A percentile compares a stretch with the other conserved stretches of the same genome.
Conservation (phyloP, 2,329 filamentous ascomycete species). For the Talaromyces islandicus region DNA sequence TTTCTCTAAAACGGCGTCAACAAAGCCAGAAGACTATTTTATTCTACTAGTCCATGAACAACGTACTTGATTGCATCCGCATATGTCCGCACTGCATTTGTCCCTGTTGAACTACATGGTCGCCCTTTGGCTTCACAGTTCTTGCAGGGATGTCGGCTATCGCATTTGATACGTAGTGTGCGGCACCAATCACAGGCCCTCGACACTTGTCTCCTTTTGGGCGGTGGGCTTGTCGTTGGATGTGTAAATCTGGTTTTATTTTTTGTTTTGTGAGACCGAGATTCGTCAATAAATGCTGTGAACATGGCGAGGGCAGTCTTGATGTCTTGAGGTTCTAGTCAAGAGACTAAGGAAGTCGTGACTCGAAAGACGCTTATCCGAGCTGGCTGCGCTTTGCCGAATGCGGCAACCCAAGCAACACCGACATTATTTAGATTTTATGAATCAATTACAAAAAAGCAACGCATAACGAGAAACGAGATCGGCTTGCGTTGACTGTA, state of each 20-base stretch:
- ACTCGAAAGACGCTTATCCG: background rate
- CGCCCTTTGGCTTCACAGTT: constrained; percentile 6
- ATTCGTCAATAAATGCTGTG: background rate
- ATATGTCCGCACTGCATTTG: constrained; percentile 1
- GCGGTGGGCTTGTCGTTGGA: constrained; percentile 1
- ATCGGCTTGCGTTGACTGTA: background rate
- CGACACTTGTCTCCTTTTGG: constrained; percentile 7
- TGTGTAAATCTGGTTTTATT: constrained; percentile 1
- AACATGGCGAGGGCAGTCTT: background rate
- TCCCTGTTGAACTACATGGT: constrained; percentile 1
- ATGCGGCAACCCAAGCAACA: background rate
- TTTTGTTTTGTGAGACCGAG: background rate
- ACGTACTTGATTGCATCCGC: constrained; percentile 2
- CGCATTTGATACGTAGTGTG: constrained; percentile 7
- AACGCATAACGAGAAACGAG: too few species aligned
- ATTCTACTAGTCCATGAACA: background rate
- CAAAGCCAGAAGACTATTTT: background rate
- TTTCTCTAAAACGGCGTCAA: constrained; percentile 1
- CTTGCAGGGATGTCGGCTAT: constrained; percentile 6
- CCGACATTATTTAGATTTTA: background rate
- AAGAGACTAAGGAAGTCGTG: background rate
- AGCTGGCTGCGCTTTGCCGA: background rate
- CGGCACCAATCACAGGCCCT: constrained; percentile 9
- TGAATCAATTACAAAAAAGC: too few species aligned
- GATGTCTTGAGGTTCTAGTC: background rate